These are phyloP conservation scores for Colletotrichum falcatum DNA, from an alignment of 2,329 filamentous ascomycete genomes.

Conservation along the genomic window DNA sequence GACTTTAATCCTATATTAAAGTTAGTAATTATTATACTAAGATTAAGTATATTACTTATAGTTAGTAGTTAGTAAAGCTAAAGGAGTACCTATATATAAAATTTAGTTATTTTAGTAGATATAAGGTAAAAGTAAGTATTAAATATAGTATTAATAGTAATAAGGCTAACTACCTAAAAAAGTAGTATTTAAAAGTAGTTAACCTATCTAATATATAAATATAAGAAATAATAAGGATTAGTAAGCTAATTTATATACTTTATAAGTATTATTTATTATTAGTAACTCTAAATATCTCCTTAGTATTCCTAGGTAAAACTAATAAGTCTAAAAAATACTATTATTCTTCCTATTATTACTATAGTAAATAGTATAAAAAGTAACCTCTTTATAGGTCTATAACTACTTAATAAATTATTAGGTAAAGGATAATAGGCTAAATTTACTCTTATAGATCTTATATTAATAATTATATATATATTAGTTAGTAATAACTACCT, in stretches of 20 bases:
- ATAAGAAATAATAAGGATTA: too few species aligned
- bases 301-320: neutral
- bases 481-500: neutral
- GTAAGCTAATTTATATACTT: neutral
- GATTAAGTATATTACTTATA: too few species aligned
- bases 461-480: neutral
- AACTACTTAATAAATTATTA: neutral
- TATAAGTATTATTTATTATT: neutral
- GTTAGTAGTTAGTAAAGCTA: too few species aligned
- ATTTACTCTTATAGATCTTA: neutral
- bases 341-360: neutral
- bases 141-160: too few species aligned
- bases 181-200: too few species aligned
- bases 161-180: too few species aligned
- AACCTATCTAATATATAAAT: too few species aligned
- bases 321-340: neutral
- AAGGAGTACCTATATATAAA: too few species aligned
- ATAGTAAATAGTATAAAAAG: neutral
- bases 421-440: neutral
- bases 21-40: too few species aligned
- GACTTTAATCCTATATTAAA: too few species aligned
- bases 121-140: too few species aligned
- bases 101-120: too few species aligned
- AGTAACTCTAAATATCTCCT: neutral
- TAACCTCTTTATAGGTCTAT: neutral